Evolutionary conservation across 176 grass and related monocot genomes (phyloP).

Genomic region (Aegilops umbellulata): DNA sequence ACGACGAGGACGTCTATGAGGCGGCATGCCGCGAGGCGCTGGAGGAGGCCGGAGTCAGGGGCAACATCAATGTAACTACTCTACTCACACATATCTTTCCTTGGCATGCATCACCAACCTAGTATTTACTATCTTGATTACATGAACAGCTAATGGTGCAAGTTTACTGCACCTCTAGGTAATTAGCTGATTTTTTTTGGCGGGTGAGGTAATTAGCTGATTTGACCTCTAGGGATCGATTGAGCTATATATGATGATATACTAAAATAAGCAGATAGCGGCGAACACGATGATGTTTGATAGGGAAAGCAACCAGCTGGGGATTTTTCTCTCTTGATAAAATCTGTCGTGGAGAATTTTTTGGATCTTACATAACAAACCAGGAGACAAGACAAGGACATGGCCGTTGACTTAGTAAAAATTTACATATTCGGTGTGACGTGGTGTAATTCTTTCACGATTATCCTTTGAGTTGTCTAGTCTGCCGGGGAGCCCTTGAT

Average conservation of each 20-base stretch:
- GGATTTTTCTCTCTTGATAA: conserved; percentile 30
- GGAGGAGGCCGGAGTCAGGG: conserved; percentile 91
- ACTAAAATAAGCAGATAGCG: not conserved
- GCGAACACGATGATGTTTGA: not conserved
- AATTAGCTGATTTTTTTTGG: too few species aligned
- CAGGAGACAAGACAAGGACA: conserved; percentile 18
- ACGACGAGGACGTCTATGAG: conserved; percentile 82
- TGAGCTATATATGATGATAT: not conserved
- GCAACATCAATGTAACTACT: conserved; percentile 56
- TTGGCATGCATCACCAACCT: not conserved
- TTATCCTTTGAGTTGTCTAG: not conserved
- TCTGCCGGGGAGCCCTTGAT: not conserved
- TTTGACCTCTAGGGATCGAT: not conserved
- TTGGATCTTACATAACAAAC: not conserved
- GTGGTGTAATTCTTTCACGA: not conserved
- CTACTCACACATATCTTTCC: not conserved
- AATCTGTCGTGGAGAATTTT: not conserved
- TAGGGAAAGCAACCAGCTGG: not conserved
- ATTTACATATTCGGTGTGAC: not conserved
- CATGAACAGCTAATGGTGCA: not conserved
- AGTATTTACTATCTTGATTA: too few species aligned
- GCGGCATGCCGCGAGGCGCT: conserved; percentile 80
- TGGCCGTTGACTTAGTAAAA: conserved; percentile 7
- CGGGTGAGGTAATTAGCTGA: not conserved
- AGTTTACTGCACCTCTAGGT: not conserved